Percentiles rank a stretch among this genome's conserved stretches.
phyloP scores from a whole-genome alignment of 2,329 filamentous ascomycete species.

The Magnaporthiopsis rhizophila region DNA sequence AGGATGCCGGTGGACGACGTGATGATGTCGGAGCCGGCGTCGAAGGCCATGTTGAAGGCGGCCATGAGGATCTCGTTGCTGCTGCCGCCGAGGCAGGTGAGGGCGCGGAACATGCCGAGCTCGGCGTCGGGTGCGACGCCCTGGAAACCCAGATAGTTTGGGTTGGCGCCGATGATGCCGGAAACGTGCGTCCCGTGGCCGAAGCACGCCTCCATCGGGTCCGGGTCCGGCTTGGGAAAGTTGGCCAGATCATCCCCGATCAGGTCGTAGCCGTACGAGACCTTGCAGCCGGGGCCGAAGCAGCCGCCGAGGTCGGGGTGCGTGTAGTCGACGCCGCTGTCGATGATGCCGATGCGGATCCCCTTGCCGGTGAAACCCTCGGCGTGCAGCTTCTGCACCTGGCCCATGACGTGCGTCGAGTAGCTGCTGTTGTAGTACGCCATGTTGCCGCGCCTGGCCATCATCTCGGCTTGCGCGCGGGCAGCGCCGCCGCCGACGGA shows the following conservation, averaged over 20 bases:
- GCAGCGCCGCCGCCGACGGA: constrained; percentile 1
- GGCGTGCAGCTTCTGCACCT: constrained; percentile 32
- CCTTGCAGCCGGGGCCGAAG: constrained; percentile 41
- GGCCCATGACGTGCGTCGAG: constrained; percentile 23
- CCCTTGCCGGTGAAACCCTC: constrained; percentile 37
- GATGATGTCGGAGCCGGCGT: constrained; percentile 35
- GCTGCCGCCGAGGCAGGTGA: constrained; percentile 25
- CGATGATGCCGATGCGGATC: constrained; percentile 33
- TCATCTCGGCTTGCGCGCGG: background rate
- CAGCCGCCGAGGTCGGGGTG: constrained; percentile 44
- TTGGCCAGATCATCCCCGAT: constrained; percentile 28
- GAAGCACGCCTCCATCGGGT: constrained; percentile 28
- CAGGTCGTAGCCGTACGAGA: constrained; percentile 39
- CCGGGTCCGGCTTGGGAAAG: constrained; percentile 26
- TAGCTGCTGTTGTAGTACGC: constrained; percentile 3
- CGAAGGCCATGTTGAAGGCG: constrained; percentile 33
- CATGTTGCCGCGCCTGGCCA: background rate
- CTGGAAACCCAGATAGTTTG: constrained; percentile 23
- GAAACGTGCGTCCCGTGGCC: constrained; percentile 38
- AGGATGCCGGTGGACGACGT: constrained; percentile 14
- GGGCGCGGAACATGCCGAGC: constrained; percentile 31
- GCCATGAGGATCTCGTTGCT: constrained; percentile 32
- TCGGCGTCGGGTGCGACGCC: constrained; percentile 33
- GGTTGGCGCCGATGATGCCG: constrained; percentile 37
- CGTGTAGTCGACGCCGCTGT: constrained; percentile 36